Percentiles rank a stretch among this genome's conserved stretches.
Evolutionary conservation across 805 yeast species (phyloP).

Genomic region (Teunomyces gatunensis): DNA sequence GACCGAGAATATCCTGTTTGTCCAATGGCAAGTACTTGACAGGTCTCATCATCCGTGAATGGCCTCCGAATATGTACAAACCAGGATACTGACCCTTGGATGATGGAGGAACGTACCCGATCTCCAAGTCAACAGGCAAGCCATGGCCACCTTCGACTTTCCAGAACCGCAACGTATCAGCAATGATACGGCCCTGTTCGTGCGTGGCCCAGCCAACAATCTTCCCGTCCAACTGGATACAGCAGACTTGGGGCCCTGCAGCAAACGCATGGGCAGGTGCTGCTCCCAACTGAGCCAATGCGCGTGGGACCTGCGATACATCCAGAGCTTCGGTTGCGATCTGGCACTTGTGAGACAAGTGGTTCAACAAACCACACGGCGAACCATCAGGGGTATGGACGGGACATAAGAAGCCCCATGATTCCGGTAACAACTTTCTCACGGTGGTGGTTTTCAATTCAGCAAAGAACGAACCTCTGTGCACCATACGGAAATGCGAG

Average conservation of each 20-base stretch:
- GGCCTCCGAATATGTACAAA: constrained; percentile 84
- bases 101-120: constrained; percentile 97
- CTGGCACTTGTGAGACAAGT: constrained; percentile 91
- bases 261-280: constrained; percentile 74
- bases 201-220: constrained; percentile 95
- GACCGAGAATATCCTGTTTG: constrained; percentile 86
- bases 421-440: constrained; percentile 92
- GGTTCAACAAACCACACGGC: constrained; percentile 97
- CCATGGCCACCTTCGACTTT: constrained; percentile 78
- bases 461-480: constrained; percentile 98
- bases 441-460: constrained; percentile 97
- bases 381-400: constrained; percentile 99
- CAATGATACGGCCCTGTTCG: constrained; percentile 78
- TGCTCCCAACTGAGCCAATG: constrained; percentile 73
- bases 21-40: constrained; percentile 85
- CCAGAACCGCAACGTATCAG: constrained; percentile 89
- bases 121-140: constrained; percentile 84
- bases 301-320: constrained; percentile 65
- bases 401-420: constrained; percentile 99
- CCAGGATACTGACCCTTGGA: constrained; percentile 97
- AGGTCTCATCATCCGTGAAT: constrained; percentile 94
- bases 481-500: constrained; percentile 99
- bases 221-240: constrained; percentile 91
- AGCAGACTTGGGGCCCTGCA: constrained; percentile 84
- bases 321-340: constrained; percentile 77